phyloP scores from a whole-genome alignment of 2,329 filamentous ascomycete species.

The Xylaria arbuscula region DNA sequence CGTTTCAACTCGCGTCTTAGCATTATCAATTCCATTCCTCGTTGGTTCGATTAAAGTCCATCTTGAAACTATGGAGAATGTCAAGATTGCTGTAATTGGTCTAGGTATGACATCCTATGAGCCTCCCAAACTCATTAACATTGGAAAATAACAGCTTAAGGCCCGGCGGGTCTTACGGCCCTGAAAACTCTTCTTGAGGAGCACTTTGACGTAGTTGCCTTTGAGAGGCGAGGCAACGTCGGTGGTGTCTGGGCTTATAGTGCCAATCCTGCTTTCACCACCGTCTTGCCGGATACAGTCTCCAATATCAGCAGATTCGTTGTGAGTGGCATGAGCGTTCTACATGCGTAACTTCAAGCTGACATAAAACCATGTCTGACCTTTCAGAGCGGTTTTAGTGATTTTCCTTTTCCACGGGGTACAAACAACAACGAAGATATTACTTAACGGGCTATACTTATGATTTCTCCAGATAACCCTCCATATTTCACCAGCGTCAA shows the following conservation, averaged over 20 bases:
- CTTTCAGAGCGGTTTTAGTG: slow-evolving; percentile 40
- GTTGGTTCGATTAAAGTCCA: no score
- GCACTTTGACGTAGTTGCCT: slow-evolving; percentile 57
- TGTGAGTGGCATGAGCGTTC: no score
- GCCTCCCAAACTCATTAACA: no score
- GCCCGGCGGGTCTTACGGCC: slow-evolving; percentile 20
- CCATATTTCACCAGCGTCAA: slow-evolving; percentile 33
- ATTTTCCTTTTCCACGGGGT: slow-evolving; percentile 36
- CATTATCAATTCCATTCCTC: no score
- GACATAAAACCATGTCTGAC: background rate
- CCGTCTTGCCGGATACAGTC: slow-evolving; percentile 50
- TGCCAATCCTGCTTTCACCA: slow-evolving; percentile 43
- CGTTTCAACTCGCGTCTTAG: no score
- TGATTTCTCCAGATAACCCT: slow-evolving; percentile 31
- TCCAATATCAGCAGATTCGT: slow-evolving; percentile 51
- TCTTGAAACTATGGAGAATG: no score
- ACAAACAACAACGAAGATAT: background rate
- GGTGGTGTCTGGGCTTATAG: slow-evolving; percentile 59
- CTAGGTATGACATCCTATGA: slow-evolving; percentile 17
- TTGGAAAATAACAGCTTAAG: no score
- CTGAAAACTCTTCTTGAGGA: slow-evolving; percentile 57
- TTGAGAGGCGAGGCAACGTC: slow-evolving; percentile 55
- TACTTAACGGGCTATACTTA: background rate
- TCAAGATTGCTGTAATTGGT: slow-evolving; percentile 29
- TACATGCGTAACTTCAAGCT: no score